Base-by-base conservation (phyloP, 73 alveolate species). In the Tetrahymena malaccensis region DNA sequence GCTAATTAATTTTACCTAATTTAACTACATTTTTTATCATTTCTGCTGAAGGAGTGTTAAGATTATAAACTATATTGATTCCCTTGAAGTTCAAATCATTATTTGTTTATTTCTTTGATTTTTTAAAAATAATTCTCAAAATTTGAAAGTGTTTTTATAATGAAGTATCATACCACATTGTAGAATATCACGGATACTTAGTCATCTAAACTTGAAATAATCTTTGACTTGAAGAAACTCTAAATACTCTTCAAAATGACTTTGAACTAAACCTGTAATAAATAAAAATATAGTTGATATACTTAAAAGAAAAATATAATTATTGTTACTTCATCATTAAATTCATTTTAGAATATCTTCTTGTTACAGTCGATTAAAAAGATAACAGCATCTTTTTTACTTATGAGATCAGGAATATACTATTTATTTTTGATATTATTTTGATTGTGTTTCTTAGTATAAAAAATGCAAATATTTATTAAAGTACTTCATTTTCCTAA, bases 41-140 rank as follows among this genome's bases (percentile, higher is more conserved):
- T 27, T 96, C 98, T 7, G 99, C 99, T 96, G 98, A 98, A 56
- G 99, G 99, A 35, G 97, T 94, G 94, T 96, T 98, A 43, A 99
- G 97, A 70, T 96, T 94, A 57, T 97, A 97, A 93, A 98, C 96
- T 43, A 96, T 98, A 96, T 97, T 97, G 85, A 99, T 96, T 44
- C 99, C 98, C 15, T 98, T 97, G 94, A 98, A 98, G 96, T 98
- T 98, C 97, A 98, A 96, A 55, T 98, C 97, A 97, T 99, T 99
- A 43, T 97, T 96, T 22, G 98, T 56, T 43, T 94, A 56, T 50
- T 97, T 95, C 97, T 95, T 44, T 11, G 34, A 15, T 40, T 27
- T 43, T 31, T 15, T 40, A 0, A 0, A 6, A 40, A 40, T 40
- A 40, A 40, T 7, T 10, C 44, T 40, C 9, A 40, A 40, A 40